A percentile compares a stretch with the other conserved stretches of the same genome.
Evolutionary conservation across 75 land plant species (phyloP).

Genomic region (Picea sitchensis): DNA sequence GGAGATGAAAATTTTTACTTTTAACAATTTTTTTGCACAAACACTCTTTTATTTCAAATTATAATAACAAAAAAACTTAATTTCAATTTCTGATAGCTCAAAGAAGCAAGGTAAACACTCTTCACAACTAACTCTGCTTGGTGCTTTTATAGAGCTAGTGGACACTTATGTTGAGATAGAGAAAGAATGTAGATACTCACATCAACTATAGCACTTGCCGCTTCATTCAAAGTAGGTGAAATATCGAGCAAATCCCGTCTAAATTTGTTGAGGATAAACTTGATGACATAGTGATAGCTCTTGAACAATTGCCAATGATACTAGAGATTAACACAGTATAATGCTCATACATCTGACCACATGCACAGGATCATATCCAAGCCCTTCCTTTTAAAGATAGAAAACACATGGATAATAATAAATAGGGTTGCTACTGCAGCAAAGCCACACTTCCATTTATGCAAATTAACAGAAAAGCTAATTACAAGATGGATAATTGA

Average conservation of each 20-base stretch:
- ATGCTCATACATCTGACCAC: background rate
- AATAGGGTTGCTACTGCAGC: background rate
- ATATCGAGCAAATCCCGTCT: conserved; percentile 37
- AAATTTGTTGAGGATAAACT: background rate
- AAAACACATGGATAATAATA: background rate
- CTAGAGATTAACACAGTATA: background rate
- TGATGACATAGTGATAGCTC: too few species aligned
- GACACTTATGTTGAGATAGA: background rate
- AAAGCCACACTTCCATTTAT: too few species aligned
- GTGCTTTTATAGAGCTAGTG: background rate
- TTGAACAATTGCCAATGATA: background rate
- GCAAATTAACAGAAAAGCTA: background rate
- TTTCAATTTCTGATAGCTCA: background rate
- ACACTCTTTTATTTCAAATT: background rate
- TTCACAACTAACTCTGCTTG: background rate
- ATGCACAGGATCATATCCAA: background rate
- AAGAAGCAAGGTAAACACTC: background rate
- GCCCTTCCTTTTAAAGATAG: too few species aligned
- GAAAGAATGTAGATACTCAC: conserved; percentile 27
- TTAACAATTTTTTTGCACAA: background rate
- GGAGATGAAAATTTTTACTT: background rate
- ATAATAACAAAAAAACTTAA: background rate
- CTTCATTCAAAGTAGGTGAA: conserved; percentile 33
- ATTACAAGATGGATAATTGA: background rate
- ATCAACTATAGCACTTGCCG: conserved; percentile 52